phyloP scores from a whole-genome alignment of 2,329 filamentous ascomycete species.

The Colletotrichum sp. region DNA sequence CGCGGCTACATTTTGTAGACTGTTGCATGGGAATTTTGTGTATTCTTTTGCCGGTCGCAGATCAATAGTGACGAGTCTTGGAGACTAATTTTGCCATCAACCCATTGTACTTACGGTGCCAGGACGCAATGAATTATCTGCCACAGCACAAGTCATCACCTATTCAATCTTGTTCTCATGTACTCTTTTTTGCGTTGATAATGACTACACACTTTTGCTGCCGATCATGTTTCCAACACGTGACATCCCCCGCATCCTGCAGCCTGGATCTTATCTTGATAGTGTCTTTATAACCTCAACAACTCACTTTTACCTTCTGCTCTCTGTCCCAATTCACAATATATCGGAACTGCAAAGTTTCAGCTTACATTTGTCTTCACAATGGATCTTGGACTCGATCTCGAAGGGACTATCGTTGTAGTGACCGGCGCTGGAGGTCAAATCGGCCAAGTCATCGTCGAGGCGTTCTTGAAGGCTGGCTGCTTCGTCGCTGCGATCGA shows the following conservation, averaged over 20 bases:
- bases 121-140: too few species aligned
- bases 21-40: fast-evolving
- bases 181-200: too few species aligned
- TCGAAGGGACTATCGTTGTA: fast-evolving
- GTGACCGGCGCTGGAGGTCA: background rate
- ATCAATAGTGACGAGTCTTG: too few species aligned
- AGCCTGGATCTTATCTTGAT: background rate
- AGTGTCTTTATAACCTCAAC: fast-evolving
- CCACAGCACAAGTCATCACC: too few species aligned
- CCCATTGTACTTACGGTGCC: too few species aligned
- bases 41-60: background rate
- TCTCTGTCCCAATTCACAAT: too few species aligned
- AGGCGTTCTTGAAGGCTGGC: background rate
- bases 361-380: too few species aligned
- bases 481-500: background rate
- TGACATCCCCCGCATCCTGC: background rate
- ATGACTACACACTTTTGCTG: too few species aligned
- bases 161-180: too few species aligned
- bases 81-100: too few species aligned
- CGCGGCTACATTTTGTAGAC: fast-evolving
- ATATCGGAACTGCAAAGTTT: too few species aligned
- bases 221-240: too few species aligned
- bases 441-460: background rate
- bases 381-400: background rate
- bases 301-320: background rate